Percentiles rank a stretch among this genome's conserved stretches.
These are phyloP conservation scores for Alternaria rosae DNA, from an alignment of 2,329 filamentous ascomycete genomes.

Conservation along the genomic window DNA sequence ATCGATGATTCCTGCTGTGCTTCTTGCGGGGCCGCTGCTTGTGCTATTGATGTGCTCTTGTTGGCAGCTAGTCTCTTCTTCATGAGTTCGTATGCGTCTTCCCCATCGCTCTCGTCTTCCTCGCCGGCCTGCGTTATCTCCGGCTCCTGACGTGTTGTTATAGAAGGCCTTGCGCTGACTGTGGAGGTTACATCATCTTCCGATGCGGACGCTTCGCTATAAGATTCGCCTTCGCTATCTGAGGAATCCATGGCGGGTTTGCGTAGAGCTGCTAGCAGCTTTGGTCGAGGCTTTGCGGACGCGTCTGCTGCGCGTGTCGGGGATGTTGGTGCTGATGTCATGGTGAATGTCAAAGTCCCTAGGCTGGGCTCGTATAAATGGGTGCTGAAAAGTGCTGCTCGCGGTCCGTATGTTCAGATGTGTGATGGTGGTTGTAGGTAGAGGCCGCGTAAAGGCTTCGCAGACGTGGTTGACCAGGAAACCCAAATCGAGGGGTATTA, in stretches of 20 bases:
- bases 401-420: neutral
- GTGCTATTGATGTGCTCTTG: conserved; percentile 14
- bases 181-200: conserved; percentile 44
- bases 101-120: conserved; percentile 43
- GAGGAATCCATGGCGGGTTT: conserved; percentile 34
- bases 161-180: conserved; percentile 32
- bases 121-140: conserved; percentile 19
- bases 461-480: neutral
- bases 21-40: conserved; percentile 5
- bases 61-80: conserved; percentile 54
- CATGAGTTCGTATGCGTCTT: conserved; percentile 56
- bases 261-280: conserved; percentile 32
- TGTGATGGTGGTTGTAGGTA: neutral
- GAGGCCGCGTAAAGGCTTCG: neutral
- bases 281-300: conserved; percentile 27
- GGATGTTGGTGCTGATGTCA: neutral
- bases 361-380: neutral
- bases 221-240: conserved; percentile 52
- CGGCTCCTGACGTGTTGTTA: neutral
- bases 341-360: neutral
- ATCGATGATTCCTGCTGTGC: conserved; percentile 7
- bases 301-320: conserved; percentile 19
- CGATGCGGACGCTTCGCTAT: conserved; percentile 35
- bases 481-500: neutral
- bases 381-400: neutral